Percentiles rank a stretch among this genome's conserved stretches.
Conservation (phyloP, 495 filamentous ascomycete species). For the Elasticomyces elasticus region DNA sequence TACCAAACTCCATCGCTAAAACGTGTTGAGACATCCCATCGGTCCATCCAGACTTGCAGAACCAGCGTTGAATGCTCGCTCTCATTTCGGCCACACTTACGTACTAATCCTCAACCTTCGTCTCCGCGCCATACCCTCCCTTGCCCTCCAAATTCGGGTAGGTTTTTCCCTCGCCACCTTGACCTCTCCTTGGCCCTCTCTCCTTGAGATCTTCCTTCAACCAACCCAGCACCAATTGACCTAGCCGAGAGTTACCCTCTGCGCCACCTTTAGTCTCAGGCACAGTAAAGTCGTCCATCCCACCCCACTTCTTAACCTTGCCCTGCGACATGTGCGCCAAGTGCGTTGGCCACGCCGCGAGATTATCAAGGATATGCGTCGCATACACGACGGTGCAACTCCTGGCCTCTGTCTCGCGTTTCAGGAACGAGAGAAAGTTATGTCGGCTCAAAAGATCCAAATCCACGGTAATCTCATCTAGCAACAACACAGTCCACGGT, state of each 20-base stretch:
- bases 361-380: conserved; percentile 90
- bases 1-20: conserved; percentile 2
- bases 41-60: background rate
- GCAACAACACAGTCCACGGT: conserved; percentile 82
- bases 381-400: conserved; percentile 92
- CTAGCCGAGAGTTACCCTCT: conserved; percentile 62
- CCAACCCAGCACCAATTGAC: conserved; percentile 81
- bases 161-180: conserved; percentile 53
- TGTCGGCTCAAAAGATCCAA: conserved; percentile 74
- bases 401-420: conserved; percentile 71
- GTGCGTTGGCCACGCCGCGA: conserved; percentile 88
- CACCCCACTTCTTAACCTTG: conserved; percentile 72
- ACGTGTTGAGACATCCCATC: conserved; percentile 4
- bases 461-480: conserved; percentile 98
- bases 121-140: conserved; percentile 77
- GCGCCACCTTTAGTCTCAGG: conserved; percentile 35
- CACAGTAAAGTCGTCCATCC: conserved; percentile 45
- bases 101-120: conserved; percentile 25
- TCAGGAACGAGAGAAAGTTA: conserved; percentile 80
- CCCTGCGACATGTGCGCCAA: conserved; percentile 90
- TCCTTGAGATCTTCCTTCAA: conserved; percentile 71
- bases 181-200: conserved; percentile 60
- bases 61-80: background rate
- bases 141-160: conserved; percentile 56
- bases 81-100: too few relatives aligned